A percentile compares a stretch with the other conserved stretches of the same genome.
Evolutionary conservation across 306 rosid species (phyloP).

Genomic region (Cyamopsis tetragonoloba): DNA sequence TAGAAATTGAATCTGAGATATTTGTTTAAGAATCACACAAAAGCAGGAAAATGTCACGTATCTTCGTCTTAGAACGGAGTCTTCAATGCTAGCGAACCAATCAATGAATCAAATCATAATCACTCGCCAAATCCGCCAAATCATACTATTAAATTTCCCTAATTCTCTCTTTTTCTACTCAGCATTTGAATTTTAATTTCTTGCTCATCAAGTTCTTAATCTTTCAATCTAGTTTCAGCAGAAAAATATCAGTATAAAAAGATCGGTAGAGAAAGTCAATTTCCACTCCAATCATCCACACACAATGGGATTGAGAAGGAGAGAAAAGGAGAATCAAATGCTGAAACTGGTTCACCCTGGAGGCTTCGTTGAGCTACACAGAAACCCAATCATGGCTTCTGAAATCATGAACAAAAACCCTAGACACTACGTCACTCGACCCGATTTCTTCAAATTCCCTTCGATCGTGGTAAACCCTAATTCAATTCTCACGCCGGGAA

Average conservation of each 20-base stretch:
- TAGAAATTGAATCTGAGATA: too few relatives aligned
- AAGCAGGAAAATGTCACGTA: not conserved
- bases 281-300: too few relatives aligned
- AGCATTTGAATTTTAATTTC: too few relatives aligned
- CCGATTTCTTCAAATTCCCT: constrained; percentile 16
- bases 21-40: not conserved
- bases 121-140: not conserved
- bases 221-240: too few relatives aligned
- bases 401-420: constrained; percentile 18
- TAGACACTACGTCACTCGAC: constrained; percentile 9
- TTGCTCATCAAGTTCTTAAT: too few relatives aligned
- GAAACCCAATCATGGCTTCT: constrained; percentile 12
- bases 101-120: too few relatives aligned
- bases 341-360: constrained; percentile 25
- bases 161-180: too few relatives aligned
- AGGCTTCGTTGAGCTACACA: constrained; percentile 15
- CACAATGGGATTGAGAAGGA: too few relatives aligned
- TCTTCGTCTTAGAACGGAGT: not conserved
- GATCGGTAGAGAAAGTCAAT: too few relatives aligned
- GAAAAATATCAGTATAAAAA: too few relatives aligned
- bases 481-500: constrained; percentile 18
- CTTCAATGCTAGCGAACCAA: not conserved
- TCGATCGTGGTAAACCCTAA: constrained; percentile 24
- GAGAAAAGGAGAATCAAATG: not conserved
- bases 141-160: not conserved